phyloP scores from a whole-genome alignment of 345 rosid species.

The Turnera subulata region DNA sequence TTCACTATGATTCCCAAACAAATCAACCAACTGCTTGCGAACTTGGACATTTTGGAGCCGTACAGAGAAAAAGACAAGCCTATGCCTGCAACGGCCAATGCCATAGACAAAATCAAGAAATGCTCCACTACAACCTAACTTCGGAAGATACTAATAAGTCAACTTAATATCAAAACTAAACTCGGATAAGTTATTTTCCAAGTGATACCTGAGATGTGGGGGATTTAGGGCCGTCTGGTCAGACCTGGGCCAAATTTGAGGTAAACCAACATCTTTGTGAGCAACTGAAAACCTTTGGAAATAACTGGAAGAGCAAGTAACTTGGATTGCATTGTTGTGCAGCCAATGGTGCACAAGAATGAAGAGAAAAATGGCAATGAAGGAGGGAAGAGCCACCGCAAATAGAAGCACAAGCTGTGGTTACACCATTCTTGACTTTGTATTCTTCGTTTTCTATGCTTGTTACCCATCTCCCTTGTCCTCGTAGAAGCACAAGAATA shows the following conservation, averaged over 20 bases:
- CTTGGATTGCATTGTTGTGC: constrained; percentile 36
- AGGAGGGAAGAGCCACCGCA: not conserved
- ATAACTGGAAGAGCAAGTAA: constrained; percentile 41
- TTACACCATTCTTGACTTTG: too few species aligned
- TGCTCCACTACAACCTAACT: not conserved
- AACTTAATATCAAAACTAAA: not conserved
- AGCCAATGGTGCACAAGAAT: constrained; percentile 12
- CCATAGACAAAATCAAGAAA: not conserved
- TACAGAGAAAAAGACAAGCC: constrained; percentile 39
- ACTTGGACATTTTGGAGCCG: constrained; percentile 31
- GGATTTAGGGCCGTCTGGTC: constrained; percentile 23
- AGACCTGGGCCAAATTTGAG: constrained; percentile 45
- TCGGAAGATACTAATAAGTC: not conserved
- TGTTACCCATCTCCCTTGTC: too few species aligned
- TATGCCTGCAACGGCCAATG: constrained; percentile 20
- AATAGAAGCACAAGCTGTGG: constrained; percentile 5
- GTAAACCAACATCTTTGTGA: constrained; percentile 40
- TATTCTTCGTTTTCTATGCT: too few species aligned
- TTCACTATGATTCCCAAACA: constrained; percentile 31
- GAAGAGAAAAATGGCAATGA: not conserved
- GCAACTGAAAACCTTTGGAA: constrained; percentile 36
- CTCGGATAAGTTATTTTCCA: not conserved
- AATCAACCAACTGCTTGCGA: constrained; percentile 28
- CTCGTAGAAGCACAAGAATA: too few species aligned
- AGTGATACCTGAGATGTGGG: constrained; percentile 24